Conservation (phyloP, 2,329 filamentous ascomycete genomes). For the Fusarium sambucinum region DNA sequence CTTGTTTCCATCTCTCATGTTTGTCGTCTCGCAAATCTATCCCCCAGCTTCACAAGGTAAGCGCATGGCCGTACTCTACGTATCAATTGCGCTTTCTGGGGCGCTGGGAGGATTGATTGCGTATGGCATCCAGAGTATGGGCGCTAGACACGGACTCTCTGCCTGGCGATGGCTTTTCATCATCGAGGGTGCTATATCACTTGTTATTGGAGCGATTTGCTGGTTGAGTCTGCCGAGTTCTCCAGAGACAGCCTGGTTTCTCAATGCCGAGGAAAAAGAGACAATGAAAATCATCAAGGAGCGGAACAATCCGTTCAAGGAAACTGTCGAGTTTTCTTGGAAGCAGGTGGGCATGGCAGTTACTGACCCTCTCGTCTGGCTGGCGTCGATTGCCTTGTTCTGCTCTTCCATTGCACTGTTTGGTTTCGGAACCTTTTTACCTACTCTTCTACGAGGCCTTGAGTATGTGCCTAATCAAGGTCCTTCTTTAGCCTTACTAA, state of each 20-base stretch:
- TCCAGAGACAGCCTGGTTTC: conserved; percentile 59
- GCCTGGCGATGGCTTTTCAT: conserved; percentile 67
- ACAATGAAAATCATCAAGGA: conserved; percentile 47
- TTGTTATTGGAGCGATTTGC: conserved; percentile 46
- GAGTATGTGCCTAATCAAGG: conserved; percentile 36
- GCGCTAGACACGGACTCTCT: conserved; percentile 58
- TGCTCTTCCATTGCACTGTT: conserved; percentile 48
- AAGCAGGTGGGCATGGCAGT: conserved; percentile 42
- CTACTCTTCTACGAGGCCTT: conserved; percentile 52
- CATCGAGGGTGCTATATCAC: conserved; percentile 56
- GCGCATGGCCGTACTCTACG: conserved; percentile 50
- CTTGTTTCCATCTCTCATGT: conserved; percentile 50
- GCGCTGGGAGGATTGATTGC: conserved; percentile 50
- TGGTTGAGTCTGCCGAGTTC: conserved; percentile 61
- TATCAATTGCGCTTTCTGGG: conserved; percentile 49
- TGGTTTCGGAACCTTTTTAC: conserved; percentile 54
- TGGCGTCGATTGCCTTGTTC: conserved; percentile 38
- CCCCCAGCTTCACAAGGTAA: conserved; percentile 43
- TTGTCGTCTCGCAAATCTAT: conserved; percentile 17
- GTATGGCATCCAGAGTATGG: conserved; percentile 55
- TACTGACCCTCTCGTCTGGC: conserved; percentile 50
- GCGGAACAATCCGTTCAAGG: background rate
- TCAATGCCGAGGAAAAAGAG: conserved; percentile 55
- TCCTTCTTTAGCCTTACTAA: background rate
- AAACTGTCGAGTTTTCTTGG: conserved; percentile 40